Conservation (phyloP, 371 early-diverging fungal genomes). For the Phascolomyces articulosus region DNA sequence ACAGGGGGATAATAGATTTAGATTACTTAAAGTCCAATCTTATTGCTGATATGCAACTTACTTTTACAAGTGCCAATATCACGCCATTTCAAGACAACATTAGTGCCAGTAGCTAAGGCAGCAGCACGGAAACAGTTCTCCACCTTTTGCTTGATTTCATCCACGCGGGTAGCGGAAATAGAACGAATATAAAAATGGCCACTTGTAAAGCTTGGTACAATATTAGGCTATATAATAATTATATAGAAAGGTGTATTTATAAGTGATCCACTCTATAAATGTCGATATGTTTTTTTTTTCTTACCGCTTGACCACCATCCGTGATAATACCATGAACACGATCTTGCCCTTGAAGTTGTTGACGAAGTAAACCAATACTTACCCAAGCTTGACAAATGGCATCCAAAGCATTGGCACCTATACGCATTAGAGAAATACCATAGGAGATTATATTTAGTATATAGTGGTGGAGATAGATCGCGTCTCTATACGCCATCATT, state of each 20-base stretch:
- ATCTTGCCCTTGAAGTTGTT: conserved; percentile 48
- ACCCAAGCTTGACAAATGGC: conserved; percentile 65
- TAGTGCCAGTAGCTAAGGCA: conserved; percentile 70
- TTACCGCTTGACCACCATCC: conserved; percentile 68
- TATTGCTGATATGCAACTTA: no score
- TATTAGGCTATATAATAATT: conserved; percentile 26
- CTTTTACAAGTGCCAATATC: conserved; percentile 35
- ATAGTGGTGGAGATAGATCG: no score
- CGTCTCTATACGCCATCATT: no score
- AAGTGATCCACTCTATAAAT: no score
- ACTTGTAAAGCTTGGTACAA: conserved; percentile 65
- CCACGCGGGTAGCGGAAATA: conserved; percentile 45
- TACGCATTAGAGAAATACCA: no score
- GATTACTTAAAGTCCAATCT: no score
- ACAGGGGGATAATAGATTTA: no score
- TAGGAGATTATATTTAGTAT: no score
- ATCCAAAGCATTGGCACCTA: conserved; percentile 80
- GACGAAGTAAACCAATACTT: conserved; percentile 66
- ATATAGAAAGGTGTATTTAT: no score
- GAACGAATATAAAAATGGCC: conserved; percentile 63
- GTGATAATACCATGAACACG: conserved; percentile 77
- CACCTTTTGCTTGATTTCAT: conserved; percentile 48
- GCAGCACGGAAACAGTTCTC: conserved; percentile 65
- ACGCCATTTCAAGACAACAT: conserved; percentile 54
- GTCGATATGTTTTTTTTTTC: conserved; percentile 14